These are phyloP conservation scores for Pestalotiopsis fici DNA, from an alignment of 2,329 filamentous ascomycete species.

Conservation along the genomic window DNA sequence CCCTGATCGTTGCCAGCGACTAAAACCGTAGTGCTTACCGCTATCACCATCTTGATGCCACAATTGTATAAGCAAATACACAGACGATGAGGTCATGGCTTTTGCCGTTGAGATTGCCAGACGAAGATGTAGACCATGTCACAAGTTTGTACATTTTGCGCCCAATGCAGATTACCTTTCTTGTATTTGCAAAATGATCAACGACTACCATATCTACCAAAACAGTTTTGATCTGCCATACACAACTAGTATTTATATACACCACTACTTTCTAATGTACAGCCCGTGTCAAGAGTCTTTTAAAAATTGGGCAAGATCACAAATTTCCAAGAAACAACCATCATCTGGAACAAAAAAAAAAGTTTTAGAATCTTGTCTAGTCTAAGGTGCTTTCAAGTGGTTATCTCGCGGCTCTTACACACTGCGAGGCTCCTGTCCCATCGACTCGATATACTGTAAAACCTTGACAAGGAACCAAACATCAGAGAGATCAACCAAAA, in stretches of 20 bases:
- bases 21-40: background rate
- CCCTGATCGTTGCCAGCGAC: background rate
- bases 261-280: too few species aligned
- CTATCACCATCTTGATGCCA: background rate
- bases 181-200: too few species aligned
- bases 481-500: background rate
- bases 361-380: background rate
- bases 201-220: too few species aligned
- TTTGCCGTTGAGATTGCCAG: too few species aligned
- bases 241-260: too few species aligned
- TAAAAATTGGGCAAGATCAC: too few species aligned
- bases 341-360: background rate
- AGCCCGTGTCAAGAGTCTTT: too few species aligned
- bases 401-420: background rate
- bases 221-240: too few species aligned
- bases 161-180: too few species aligned
- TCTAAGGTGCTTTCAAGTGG: background rate
- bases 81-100: background rate
- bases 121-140: too few species aligned
- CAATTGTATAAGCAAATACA: background rate
- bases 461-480: background rate
- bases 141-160: too few species aligned
- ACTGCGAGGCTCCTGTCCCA: background rate
- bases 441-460: background rate
- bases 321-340: background rate